Conservation (phyloP, 2,329 filamentous ascomycete genomes). For the Phyllosticta paracitricarpa region DNA sequence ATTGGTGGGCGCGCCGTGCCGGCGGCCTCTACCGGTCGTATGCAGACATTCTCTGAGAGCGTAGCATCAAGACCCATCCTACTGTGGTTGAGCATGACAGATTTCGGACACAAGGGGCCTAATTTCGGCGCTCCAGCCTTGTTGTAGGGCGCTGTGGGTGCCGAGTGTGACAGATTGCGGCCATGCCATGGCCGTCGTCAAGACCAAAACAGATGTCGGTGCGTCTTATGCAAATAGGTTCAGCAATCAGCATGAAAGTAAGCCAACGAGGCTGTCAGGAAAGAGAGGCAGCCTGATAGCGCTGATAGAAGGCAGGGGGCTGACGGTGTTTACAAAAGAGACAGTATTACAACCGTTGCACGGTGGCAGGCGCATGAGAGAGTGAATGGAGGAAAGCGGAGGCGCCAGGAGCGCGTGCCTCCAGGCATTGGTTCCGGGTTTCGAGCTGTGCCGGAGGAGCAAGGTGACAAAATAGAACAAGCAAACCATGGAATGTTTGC, state of each 20-base stretch:
- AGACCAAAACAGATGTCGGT: neutral
- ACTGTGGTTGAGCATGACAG: constrained; percentile 5
- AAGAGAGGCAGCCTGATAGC: neutral
- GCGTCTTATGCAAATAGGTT: neutral
- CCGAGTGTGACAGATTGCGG: neutral
- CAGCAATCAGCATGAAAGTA: neutral
- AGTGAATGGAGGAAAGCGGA: neutral
- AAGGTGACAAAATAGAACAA: neutral
- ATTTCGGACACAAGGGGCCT: neutral
- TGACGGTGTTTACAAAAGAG: neutral
- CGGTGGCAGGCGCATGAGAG: neutral
- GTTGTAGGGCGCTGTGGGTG: constrained; percentile 1
- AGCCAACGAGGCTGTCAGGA: neutral
- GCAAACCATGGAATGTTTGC: neutral
- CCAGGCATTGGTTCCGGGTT: neutral
- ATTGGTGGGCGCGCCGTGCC: constrained; percentile 1
- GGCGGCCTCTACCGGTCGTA: constrained; percentile 1
- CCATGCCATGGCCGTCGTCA: neutral
- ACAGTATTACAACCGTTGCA: neutral
- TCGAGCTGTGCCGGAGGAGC: neutral
- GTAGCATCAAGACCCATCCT: neutral
- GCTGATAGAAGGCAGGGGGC: neutral
- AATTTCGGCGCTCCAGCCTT: constrained; percentile 8
- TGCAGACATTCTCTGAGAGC: neutral
- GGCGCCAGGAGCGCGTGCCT: neutral